Conservation (phyloP, 495 filamentous ascomycete species). For the Penicillium flavigenum region DNA sequence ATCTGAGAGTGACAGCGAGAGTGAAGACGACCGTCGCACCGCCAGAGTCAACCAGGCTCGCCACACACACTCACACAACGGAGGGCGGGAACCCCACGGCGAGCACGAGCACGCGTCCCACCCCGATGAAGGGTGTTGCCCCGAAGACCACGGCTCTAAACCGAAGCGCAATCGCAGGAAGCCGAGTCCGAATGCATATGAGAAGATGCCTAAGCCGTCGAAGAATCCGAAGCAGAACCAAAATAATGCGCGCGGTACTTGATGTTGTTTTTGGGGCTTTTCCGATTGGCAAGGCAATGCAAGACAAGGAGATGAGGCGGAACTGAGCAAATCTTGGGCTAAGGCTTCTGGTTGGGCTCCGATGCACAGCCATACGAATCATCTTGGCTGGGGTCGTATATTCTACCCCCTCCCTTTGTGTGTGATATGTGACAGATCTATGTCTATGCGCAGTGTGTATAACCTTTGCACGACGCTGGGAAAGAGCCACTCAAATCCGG, state of each 20-base stretch:
- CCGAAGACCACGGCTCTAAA: conserved; percentile 35
- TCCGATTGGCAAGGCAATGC: conserved; percentile 1
- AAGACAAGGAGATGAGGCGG: conserved; percentile 7
- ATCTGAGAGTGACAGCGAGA: conserved; percentile 61
- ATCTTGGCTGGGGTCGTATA: neutral
- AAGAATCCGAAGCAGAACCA: conserved; percentile 16
- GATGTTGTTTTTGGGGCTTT: neutral
- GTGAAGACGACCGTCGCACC: conserved; percentile 38
- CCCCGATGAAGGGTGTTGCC: conserved; percentile 24
- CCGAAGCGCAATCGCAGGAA: conserved; percentile 46
- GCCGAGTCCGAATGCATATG: conserved; percentile 90
- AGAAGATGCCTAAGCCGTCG: conserved; percentile 72
- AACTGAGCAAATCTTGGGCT: neutral
- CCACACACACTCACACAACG: conserved; percentile 22
- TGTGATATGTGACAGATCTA: neutral
- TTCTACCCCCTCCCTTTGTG: neutral
- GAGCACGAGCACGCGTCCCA: conserved; percentile 1
- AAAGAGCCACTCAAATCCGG: neutral
- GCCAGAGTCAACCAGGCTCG: conserved; percentile 19
- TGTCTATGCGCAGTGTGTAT: conserved; percentile 1
- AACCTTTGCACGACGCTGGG: neutral
- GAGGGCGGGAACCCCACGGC: conserved; percentile 13
- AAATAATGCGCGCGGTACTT: conserved; percentile 7
- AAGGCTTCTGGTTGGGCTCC: neutral
- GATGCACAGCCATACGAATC: neutral